phyloP scores from a whole-genome alignment of 2,329 filamentous ascomycete species.

The Eurotiales sp. region DNA sequence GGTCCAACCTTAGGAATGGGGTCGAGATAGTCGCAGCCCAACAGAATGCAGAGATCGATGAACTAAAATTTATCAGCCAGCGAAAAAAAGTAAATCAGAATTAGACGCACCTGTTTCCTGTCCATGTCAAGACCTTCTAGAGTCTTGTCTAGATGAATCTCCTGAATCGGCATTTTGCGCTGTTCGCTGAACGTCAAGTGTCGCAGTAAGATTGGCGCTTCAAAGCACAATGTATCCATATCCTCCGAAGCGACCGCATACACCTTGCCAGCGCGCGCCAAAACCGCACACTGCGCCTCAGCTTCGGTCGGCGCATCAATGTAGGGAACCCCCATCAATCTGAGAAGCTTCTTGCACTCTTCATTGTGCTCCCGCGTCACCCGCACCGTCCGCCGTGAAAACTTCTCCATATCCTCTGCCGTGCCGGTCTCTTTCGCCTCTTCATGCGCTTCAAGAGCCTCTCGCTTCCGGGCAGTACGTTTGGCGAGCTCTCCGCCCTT shows the following conservation, averaged over 20 bases:
- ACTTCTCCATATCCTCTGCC: slow-evolving; percentile 96
- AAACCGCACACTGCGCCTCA: slow-evolving; percentile 89
- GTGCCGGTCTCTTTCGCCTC: slow-evolving; percentile 97
- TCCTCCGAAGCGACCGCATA: slow-evolving; percentile 96
- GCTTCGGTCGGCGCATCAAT: slow-evolving; percentile 95
- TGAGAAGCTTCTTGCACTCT: slow-evolving; percentile 85
- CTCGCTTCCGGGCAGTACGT: slow-evolving; percentile 89
- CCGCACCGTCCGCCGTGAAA: slow-evolving; percentile 84
- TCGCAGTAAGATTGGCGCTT: slow-evolving; percentile 82
- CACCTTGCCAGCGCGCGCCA: slow-evolving; percentile 88
- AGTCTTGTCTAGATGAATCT: slow-evolving; percentile 84
- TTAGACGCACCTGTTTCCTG: slow-evolving; percentile 63
- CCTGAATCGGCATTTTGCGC: slow-evolving; percentile 94
- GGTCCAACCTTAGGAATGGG: slow-evolving; percentile 93
- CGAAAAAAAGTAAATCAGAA: not conserved
- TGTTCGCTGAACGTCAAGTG: slow-evolving; percentile 97
- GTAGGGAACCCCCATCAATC: slow-evolving; percentile 93
- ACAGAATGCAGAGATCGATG: slow-evolving; percentile 93
- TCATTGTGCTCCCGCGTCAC: slow-evolving; percentile 96
- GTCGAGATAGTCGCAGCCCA: slow-evolving; percentile 97
- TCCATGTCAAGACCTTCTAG: slow-evolving; percentile 87
- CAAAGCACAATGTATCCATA: slow-evolving; percentile 97
- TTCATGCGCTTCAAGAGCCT: slow-evolving; percentile 83
- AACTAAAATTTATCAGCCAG: slow-evolving; percentile 56
- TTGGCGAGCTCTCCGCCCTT: slow-evolving; percentile 97